A percentile compares a stretch with the other conserved stretches of the same genome.
Evolutionary conservation across 1,284 basidiomycete genomes (phyloP).

Genomic region (Malassezia psittaci): DNA sequence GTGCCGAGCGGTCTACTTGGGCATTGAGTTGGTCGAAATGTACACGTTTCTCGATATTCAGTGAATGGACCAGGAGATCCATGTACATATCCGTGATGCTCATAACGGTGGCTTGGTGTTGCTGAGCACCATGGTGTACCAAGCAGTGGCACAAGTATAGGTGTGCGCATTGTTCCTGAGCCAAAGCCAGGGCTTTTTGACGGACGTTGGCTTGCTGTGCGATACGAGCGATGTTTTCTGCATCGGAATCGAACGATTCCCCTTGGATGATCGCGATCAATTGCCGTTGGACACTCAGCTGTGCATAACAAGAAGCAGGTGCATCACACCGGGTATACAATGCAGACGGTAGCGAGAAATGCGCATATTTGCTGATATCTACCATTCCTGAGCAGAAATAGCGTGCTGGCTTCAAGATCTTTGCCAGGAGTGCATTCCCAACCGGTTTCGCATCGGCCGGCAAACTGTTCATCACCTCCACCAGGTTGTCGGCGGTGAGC

Average conservation of each 20-base stretch:
- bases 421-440: conserved; percentile 70
- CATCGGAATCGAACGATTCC: conserved; percentile 64
- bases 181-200: conserved; percentile 74
- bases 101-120: conserved; percentile 67
- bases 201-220: conserved; percentile 68
- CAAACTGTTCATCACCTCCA: conserved; percentile 69
- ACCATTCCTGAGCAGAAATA: conserved; percentile 99
- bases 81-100: conserved; percentile 90
- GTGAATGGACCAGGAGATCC: conserved; percentile 84
- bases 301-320: conserved; percentile 60
- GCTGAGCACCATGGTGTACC: conserved; percentile 53
- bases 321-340: conserved; percentile 91
- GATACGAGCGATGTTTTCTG: conserved; percentile 89
- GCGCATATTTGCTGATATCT: conserved; percentile 93
- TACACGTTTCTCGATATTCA: conserved; percentile 94
- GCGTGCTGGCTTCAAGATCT: conserved; percentile 81
- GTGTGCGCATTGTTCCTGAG: conserved; percentile 91
- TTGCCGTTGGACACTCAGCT: conserved; percentile 91
- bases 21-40: conserved; percentile 96
- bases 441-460: conserved; percentile 57
- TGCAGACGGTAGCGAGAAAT: conserved; percentile 81
- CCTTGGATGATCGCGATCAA: conserved; percentile 63
- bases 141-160: conserved; percentile 88
- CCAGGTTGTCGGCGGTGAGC: conserved; percentile 67
- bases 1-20: conserved; percentile 76